Evolutionary conservation across 2,329 filamentous ascomycete species (phyloP), one percentile per base, ranked within the genome.

Genomic region (Clarireedia homoeocarpa): DNA sequence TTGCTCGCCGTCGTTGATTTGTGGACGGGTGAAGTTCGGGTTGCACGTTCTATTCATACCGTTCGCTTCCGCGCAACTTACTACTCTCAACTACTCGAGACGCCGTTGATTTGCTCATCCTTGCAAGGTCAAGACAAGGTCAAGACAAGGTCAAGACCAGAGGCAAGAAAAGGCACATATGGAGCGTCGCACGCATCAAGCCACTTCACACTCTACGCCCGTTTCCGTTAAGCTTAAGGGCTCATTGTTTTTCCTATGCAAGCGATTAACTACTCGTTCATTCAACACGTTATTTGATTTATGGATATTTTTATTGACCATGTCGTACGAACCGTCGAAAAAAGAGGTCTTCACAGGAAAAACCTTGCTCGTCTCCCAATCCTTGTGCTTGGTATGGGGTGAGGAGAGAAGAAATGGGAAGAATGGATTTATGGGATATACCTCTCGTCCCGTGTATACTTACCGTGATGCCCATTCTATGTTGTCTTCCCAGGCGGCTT

Each of bases 151-250:
- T 26, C 9, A 47, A 27, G 12, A 27, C 39, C 15, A 27, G 7
- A 27, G 48, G 48, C 23, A 51, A 51, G 48, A 51, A 51, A 30
- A 51, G 23, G 48, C 23, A 51, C 38, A 42, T 30, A 47, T 47
- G 34, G 42, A 42, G 15, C 15, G 27, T 17, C 15, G 26, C 7
- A 44, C 42, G 38, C 23, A 51, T 40, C 9, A 50, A 40, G 38
- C 38, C 38, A 51, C 30, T 20, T 14, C 40, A 27, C 26, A 26
- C 27, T 42, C 38, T 36, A 40, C 23, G 30, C 39, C 46, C 20
- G 24, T 23, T 23, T 14, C 9, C 9, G 42, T 36, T 36, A n/a
- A 36, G n/a, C 14, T 14, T 27, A 26, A 47, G 45, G 45, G 14
- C 15, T 34, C 30, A 20, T 20, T 2, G 20, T 45, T 45, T 24